A percentile compares a stretch with the other conserved stretches of the same genome.
These are phyloP conservation scores for Orychophragmus violaceus DNA, from an alignment of 345 rosid genomes.

Conservation along the genomic window DNA sequence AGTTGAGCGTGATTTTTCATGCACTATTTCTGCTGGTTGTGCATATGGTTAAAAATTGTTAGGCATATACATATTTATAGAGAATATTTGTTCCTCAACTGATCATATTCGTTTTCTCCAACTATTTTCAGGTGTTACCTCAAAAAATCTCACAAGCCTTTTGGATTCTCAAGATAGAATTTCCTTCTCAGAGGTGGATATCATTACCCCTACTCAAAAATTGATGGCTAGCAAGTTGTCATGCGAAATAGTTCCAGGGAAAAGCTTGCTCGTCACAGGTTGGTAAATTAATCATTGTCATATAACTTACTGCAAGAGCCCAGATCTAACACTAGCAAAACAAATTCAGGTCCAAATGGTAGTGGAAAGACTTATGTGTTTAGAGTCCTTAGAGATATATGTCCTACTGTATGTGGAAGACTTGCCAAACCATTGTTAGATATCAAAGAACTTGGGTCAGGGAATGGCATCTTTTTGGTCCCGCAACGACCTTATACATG, in stretches of 20 bases:
- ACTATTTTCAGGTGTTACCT: slow-evolving; percentile 36
- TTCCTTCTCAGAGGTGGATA: slow-evolving; percentile 67
- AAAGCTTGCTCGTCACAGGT: slow-evolving; percentile 98
- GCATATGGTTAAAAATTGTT: background rate
- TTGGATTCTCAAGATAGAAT: slow-evolving; percentile 43
- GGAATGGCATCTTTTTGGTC: too few species aligned
- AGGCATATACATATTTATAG: background rate
- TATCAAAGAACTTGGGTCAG: slow-evolving; percentile 46
- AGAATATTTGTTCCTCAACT: background rate
- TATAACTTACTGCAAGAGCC: slow-evolving; percentile 9
- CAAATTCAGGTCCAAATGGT: slow-evolving; percentile 80
- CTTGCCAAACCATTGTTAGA: slow-evolving; percentile 58
- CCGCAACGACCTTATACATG: slow-evolving; percentile 94
- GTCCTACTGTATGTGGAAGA: slow-evolving; percentile 80
- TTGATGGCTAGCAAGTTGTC: too few species aligned
- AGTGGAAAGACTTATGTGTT: slow-evolving; percentile 93
- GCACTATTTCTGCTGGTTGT: background rate
- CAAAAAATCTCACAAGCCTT: slow-evolving; percentile 28
- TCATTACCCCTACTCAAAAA: slow-evolving; percentile 83
- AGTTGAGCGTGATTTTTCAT: background rate
- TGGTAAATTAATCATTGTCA: slow-evolving; percentile 27
- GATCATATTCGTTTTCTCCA: too few species aligned
- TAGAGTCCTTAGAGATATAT: slow-evolving; percentile 86
- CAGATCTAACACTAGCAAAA: slow-evolving; percentile 23
- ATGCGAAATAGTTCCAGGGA: too few species aligned